Percentiles rank a stretch among this genome's conserved stretches.
Evolutionary conservation across 441 rosid genomes (phyloP).

Genomic region (Flueggea neowawraea): DNA sequence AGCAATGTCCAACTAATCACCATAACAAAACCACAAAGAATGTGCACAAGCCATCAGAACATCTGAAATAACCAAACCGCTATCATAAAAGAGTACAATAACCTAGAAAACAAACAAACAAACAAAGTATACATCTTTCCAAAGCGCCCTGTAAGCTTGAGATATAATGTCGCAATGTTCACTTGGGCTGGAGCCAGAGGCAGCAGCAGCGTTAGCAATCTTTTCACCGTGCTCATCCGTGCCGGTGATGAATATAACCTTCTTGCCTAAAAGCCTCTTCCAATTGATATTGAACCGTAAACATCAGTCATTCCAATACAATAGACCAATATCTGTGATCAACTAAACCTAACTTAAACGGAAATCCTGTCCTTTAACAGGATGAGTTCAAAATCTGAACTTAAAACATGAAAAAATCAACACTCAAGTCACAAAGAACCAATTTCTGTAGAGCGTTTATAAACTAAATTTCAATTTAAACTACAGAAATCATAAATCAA

Average conservation of each 20-base stretch:
- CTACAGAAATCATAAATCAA: too few species aligned
- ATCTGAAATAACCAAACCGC: constrained; percentile 7
- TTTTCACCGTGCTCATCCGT: constrained; percentile 98
- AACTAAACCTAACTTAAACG: too few species aligned
- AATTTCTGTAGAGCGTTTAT: too few species aligned
- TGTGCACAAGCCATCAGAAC: constrained; percentile 4
- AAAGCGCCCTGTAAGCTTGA: constrained; percentile 64
- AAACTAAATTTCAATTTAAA: too few species aligned
- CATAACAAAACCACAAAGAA: not conserved
- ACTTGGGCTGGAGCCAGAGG: constrained; percentile 58
- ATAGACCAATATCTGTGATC: not conserved
- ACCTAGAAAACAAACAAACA: not conserved
- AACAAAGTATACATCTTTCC: constrained; percentile 62
- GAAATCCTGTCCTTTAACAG: too few species aligned
- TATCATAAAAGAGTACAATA: constrained; percentile 5
- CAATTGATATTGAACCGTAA: constrained; percentile 11
- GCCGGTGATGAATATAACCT: constrained; percentile 82
- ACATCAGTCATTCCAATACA: too few species aligned
- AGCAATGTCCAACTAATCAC: constrained; percentile 57
- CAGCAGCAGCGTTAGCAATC: constrained; percentile 80
- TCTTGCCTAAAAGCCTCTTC: constrained; percentile 88
- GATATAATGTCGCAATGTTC: constrained; percentile 88
- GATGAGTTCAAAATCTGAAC: too few species aligned
- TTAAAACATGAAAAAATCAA: too few species aligned
- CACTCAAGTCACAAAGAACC: too few species aligned